These are phyloP conservation scores for Neophaeococcomyces aloes DNA, from an alignment of 2,329 filamentous ascomycete genomes.

Conservation along the genomic window DNA sequence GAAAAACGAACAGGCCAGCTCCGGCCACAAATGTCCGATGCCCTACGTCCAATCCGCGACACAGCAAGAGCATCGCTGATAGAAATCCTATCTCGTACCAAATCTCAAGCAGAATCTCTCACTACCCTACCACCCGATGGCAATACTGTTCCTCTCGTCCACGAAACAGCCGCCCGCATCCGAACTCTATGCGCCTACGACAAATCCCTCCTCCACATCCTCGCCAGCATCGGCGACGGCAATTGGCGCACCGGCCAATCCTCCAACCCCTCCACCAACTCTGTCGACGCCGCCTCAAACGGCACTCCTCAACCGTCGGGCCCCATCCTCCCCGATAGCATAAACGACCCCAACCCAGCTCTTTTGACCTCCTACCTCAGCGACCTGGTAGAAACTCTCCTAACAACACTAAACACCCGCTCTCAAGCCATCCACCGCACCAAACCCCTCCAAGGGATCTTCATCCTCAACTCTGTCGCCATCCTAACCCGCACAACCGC, in stretches of 20 bases:
- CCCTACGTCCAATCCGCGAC: conserved; percentile 78
- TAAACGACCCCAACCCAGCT: conserved; percentile 66
- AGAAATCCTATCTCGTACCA: conserved; percentile 74
- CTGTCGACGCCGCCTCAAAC: conserved; percentile 12
- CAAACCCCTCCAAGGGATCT: conserved; percentile 73
- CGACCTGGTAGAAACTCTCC: conserved; percentile 75
- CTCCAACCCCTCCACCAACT: conserved; percentile 31
- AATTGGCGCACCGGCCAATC: conserved; percentile 54
- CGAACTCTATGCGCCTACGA: conserved; percentile 82
- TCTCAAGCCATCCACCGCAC: conserved; percentile 54
- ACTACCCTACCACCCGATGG: conserved; percentile 66
- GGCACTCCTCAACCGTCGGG: conserved; percentile 33
- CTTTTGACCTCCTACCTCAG: conserved; percentile 83
- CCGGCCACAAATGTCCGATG: conserved; percentile 70
- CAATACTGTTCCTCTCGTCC: conserved; percentile 63
- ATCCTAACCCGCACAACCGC: conserved; percentile 77
- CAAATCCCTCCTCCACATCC: conserved; percentile 73
- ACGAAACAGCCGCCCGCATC: conserved; percentile 75
- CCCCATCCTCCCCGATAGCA: conserved; percentile 42
- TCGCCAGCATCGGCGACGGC: conserved; percentile 84
- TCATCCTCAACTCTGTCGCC: conserved; percentile 77
- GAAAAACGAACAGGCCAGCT: conserved; percentile 77
- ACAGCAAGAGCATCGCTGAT: conserved; percentile 79
- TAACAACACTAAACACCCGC: conserved; percentile 65
- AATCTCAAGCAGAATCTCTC: conserved; percentile 55